Conservation (phyloP, 495 filamentous ascomycete genomes). For the Hypomontagnella submonticulosa region DNA sequence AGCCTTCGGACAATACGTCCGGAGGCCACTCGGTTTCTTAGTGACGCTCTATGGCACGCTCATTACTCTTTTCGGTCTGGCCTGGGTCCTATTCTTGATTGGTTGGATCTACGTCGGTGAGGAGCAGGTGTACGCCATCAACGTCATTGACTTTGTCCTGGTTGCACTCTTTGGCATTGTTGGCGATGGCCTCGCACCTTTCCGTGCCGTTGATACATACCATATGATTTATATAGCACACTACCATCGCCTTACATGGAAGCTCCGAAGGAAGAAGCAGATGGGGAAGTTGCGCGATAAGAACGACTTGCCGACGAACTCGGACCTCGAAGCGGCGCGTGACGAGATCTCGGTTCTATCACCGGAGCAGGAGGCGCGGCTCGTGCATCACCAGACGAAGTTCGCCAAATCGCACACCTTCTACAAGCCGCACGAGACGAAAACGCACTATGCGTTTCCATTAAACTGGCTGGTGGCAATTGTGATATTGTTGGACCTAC, state of each 20-base stretch:
- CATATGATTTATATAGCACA: constrained; percentile 78
- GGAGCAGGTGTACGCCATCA: constrained; percentile 73
- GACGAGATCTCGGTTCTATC: constrained; percentile 68
- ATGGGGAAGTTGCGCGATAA: constrained; percentile 73
- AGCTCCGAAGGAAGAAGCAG: constrained; percentile 68
- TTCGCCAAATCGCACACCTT: constrained; percentile 82
- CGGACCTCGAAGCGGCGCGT: constrained; percentile 58
- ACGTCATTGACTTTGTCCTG: constrained; percentile 80
- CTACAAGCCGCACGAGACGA: constrained; percentile 86
- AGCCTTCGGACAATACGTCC: constrained; percentile 78
- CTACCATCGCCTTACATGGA: constrained; percentile 74
- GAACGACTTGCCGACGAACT: constrained; percentile 72
- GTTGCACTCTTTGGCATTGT: constrained; percentile 82
- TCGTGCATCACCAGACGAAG: constrained; percentile 78
- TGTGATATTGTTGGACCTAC: constrained; percentile 78
- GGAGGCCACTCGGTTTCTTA: constrained; percentile 77
- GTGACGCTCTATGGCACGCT: constrained; percentile 83
- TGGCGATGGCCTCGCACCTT: constrained; percentile 80
- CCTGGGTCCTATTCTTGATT: constrained; percentile 87
- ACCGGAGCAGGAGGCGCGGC: constrained; percentile 67
- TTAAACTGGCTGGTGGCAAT: constrained; percentile 74
- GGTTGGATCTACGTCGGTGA: constrained; percentile 87
- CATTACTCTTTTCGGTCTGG: constrained; percentile 82
- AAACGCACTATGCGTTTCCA: constrained; percentile 82
- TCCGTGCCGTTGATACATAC: constrained; percentile 81